Percentiles rank a stretch among this genome's conserved stretches.
These are phyloP conservation scores for Thalia dealbata DNA, from an alignment of 176 grass and related monocot genomes.

Conservation along the genomic window DNA sequence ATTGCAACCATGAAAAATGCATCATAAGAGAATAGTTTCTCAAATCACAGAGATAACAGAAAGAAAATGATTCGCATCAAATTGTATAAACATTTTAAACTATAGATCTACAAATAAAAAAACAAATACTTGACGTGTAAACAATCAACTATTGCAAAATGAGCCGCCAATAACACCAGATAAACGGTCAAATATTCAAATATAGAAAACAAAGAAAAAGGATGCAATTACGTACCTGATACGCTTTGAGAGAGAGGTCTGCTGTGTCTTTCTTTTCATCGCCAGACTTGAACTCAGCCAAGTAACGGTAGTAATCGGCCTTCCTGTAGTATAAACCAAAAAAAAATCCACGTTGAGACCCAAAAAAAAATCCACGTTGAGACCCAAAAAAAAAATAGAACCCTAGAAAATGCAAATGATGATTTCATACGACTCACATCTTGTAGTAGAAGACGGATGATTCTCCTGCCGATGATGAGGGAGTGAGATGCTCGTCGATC, in stretches of 20 bases:
- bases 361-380: background rate
- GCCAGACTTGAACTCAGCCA: conserved; percentile 27
- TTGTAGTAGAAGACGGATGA: conserved; percentile 57
- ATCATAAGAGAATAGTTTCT: too few species aligned
- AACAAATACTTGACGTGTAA: background rate
- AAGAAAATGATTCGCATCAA: too few species aligned
- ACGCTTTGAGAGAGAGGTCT: conserved; percentile 17
- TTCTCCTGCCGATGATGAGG: conserved; percentile 36
- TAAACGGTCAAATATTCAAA: background rate
- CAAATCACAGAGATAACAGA: too few species aligned
- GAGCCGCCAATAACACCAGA: too few species aligned
- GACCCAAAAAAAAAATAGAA: background rate
- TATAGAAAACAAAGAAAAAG: background rate
- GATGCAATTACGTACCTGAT: conserved; percentile 12
- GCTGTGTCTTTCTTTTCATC: conserved; percentile 21
- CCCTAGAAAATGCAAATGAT: background rate
- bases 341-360: background rate
- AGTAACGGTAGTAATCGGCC: conserved; percentile 37
- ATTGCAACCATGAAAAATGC: background rate
- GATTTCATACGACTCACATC: conserved; percentile 32
- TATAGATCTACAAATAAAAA: too few species aligned
- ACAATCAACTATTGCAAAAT: background rate
- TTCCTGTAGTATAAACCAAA: conserved; percentile 24
- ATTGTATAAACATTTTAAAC: too few species aligned
- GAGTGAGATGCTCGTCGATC: conserved; percentile 53